phyloP scores from a whole-genome alignment of 805 yeast genomes.

The Candida tammaniensis region DNA sequence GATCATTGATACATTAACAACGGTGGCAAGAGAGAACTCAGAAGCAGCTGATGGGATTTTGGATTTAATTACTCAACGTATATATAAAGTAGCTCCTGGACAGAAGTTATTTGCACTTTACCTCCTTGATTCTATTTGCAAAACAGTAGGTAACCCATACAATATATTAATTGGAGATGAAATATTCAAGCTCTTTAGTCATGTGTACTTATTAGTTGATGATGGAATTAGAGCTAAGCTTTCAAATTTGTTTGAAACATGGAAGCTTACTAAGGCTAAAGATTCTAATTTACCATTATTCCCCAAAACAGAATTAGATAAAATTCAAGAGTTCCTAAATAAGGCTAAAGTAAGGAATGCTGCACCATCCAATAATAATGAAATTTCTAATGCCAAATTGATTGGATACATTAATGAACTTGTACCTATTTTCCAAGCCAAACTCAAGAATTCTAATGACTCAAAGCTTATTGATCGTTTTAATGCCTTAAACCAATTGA shows the following conservation, averaged over 20 bases:
- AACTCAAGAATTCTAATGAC: constrained; percentile 39
- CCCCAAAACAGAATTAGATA: constrained; percentile 62
- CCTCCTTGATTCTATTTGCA: constrained; percentile 85
- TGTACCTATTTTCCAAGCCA: constrained; percentile 41
- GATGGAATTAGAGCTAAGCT: constrained; percentile 68
- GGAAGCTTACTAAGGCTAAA: constrained; percentile 69
- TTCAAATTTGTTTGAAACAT: constrained; percentile 77
- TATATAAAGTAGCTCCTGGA: constrained; percentile 72
- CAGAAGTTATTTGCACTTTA: constrained; percentile 84
- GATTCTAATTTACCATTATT: constrained; percentile 68
- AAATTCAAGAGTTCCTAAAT: constrained; percentile 67
- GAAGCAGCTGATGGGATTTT: constrained; percentile 75
- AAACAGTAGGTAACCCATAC: constrained; percentile 87
- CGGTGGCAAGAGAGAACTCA: constrained; percentile 81
- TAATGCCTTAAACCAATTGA: constrained; percentile 44
- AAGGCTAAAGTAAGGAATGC: constrained; percentile 13
- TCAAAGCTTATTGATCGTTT: constrained; percentile 41
- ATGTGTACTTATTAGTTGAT: constrained; percentile 74
- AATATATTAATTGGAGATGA: constrained; percentile 72
- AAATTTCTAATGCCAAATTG: constrained; percentile 21
- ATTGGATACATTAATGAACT: constrained; percentile 37
- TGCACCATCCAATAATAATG: constrained; percentile 7
- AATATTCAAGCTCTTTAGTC: constrained; percentile 66
- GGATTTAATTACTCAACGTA: constrained; percentile 70
- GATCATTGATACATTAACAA: constrained; percentile 79